Evolutionary conservation across 139 green algal genomes (phyloP).

Genomic region (Marvania coccoides): DNA sequence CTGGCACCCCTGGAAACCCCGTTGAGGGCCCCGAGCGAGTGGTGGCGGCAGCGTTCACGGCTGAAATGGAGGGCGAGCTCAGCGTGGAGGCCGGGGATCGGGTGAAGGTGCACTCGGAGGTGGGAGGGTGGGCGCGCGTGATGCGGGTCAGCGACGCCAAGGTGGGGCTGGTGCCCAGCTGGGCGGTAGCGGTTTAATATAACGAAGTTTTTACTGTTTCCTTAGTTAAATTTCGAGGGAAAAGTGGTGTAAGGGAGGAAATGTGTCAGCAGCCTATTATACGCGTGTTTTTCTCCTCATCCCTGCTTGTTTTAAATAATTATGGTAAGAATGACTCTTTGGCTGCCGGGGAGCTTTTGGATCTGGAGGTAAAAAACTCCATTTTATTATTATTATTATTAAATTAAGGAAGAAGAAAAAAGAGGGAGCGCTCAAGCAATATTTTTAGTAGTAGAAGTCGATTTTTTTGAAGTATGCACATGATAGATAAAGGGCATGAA

Average conservation of each 20-base stretch:
- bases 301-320: neutral
- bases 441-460: too few relatives aligned
- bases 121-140: conserved; percentile 27
- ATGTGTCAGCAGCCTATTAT: too few relatives aligned
- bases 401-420: too few relatives aligned
- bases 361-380: too few relatives aligned
- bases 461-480: too few relatives aligned
- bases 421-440: too few relatives aligned
- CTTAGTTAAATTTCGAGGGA: too few relatives aligned
- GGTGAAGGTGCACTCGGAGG: conserved; percentile 29
- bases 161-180: conserved; percentile 27
- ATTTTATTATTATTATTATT: too few relatives aligned
- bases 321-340: neutral
- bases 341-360: too few relatives aligned
- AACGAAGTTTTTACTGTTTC: neutral
- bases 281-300: neutral
- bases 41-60: conserved; percentile 7
- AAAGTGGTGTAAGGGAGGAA: too few relatives aligned
- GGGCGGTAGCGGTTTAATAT: conserved; percentile 15
- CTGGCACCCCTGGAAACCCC: conserved; percentile 1
- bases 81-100: conserved; percentile 22
- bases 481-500: too few relatives aligned
- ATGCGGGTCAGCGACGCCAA: conserved; percentile 21
- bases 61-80: conserved; percentile 33
- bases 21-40: neutral